Percentiles rank a stretch among this genome's conserved stretches.
Conservation (phyloP, 2,329 filamentous ascomycete genomes). For the Diaporthe sp. region DNA sequence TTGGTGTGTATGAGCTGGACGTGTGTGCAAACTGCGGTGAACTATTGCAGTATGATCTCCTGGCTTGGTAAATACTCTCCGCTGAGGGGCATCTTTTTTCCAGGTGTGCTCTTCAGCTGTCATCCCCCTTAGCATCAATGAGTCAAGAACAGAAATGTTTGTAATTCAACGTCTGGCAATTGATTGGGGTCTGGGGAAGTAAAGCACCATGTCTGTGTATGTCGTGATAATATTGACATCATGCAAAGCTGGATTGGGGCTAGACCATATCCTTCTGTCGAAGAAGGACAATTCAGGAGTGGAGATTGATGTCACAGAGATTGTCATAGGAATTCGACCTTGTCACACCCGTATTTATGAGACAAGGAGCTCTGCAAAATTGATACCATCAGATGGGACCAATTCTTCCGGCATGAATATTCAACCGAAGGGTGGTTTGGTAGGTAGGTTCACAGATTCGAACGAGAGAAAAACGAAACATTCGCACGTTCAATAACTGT, state of each 20-base stretch:
- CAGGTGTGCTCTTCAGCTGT: neutral
- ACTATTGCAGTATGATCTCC: neutral
- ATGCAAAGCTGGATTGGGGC: neutral
- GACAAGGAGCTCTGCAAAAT: neutral
- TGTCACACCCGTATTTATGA: neutral
- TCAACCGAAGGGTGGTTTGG: neutral
- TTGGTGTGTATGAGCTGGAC: neutral
- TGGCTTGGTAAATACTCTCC: neutral
- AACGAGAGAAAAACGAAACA: neutral
- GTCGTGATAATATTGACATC: neutral
- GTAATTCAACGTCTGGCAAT: neutral
- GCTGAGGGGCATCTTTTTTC: neutral
- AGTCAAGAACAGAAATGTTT: neutral
- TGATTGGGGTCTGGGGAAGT: neutral
- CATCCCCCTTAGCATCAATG: neutral
- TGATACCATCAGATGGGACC: neutral
- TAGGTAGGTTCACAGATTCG: neutral
- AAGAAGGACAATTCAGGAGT: neutral
- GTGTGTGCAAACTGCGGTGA: neutral
- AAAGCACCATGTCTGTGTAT: neutral
- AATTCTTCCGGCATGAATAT: too few species aligned
- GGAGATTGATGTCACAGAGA: neutral
- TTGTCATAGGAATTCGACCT: too few species aligned
- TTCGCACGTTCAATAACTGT: neutral
- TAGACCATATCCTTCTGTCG: neutral